Conservation (phyloP, 805 yeast species). For the Saccharomycopsis schoenii region DNA sequence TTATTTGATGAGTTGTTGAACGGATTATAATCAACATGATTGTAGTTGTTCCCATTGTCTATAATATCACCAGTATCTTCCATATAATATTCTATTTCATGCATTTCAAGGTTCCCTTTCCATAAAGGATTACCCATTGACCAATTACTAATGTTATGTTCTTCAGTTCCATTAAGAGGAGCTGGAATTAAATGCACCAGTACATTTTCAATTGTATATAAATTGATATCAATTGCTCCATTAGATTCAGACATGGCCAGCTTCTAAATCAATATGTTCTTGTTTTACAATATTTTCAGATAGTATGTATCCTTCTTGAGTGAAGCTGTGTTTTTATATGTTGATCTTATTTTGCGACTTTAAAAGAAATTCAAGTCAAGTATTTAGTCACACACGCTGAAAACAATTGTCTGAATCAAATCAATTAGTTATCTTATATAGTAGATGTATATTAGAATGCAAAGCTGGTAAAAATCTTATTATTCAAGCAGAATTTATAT, state of each 20-base stretch:
- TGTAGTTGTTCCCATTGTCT: neutral
- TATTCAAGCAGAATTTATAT: too few relatives aligned
- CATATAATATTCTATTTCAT: conserved; percentile 10
- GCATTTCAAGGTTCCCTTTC: conserved; percentile 16
- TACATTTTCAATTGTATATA: conserved; percentile 15
- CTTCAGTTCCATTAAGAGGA: conserved; percentile 9
- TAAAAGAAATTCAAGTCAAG: too few relatives aligned
- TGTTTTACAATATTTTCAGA: neutral
- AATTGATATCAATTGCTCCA: conserved; percentile 3
- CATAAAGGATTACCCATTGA: conserved; percentile 10
- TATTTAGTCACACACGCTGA: too few relatives aligned
- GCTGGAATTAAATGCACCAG: conserved; percentile 14
- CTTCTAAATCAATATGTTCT: neutral
- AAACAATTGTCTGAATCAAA: too few relatives aligned
- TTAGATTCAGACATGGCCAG: neutral
- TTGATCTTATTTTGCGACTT: too few relatives aligned
- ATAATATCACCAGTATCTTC: conserved; percentile 2
- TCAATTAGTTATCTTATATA: too few relatives aligned
- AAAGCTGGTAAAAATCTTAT: too few relatives aligned
- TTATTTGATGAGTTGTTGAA: neutral
- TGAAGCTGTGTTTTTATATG: neutral
- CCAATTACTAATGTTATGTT: conserved; percentile 16
- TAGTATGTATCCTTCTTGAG: neutral
- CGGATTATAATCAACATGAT: conserved; percentile 1
- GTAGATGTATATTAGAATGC: too few relatives aligned